phyloP scores from a whole-genome alignment of 1,284 basidiomycete genomes.

The Butyriboletus regius region DNA sequence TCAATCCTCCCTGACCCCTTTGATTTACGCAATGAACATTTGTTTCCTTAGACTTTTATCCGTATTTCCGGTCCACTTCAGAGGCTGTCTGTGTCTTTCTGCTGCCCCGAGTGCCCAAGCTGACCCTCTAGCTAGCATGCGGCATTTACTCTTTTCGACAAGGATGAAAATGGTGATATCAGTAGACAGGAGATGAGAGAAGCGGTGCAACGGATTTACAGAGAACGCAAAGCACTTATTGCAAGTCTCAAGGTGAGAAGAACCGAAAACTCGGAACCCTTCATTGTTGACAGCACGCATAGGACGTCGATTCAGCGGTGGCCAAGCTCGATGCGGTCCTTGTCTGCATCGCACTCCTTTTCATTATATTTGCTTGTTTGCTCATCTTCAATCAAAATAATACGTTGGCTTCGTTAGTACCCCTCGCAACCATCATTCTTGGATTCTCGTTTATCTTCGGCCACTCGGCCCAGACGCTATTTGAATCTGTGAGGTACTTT shows the following conservation, averaged over 20 bases:
- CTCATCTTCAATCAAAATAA: conserved; percentile 70
- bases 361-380: conserved; percentile 66
- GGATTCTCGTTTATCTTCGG: conserved; percentile 79
- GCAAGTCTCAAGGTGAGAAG: conserved; percentile 58
- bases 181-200: conserved; percentile 76
- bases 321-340: conserved; percentile 71
- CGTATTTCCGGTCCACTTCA: conserved; percentile 65
- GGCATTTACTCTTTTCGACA: conserved; percentile 73
- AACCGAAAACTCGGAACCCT: neutral
- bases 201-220: conserved; percentile 75
- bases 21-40: neutral
- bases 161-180: conserved; percentile 78
- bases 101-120: neutral
- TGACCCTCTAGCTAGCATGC: conserved; percentile 41
- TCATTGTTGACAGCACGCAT: conserved; percentile 4
- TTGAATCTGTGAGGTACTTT: conserved; percentile 57
- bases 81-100: conserved; percentile 54
- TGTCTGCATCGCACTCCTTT: conserved; percentile 52
- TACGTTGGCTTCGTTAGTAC: conserved; percentile 71
- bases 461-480: conserved; percentile 73
- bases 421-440: conserved; percentile 71
- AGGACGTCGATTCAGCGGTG: conserved; percentile 67
- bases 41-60: conserved; percentile 52
- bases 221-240: conserved; percentile 67
- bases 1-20: neutral